Conservation (phyloP, 2,329 filamentous ascomycete species). For the Sordariomycetes sp. region DNA sequence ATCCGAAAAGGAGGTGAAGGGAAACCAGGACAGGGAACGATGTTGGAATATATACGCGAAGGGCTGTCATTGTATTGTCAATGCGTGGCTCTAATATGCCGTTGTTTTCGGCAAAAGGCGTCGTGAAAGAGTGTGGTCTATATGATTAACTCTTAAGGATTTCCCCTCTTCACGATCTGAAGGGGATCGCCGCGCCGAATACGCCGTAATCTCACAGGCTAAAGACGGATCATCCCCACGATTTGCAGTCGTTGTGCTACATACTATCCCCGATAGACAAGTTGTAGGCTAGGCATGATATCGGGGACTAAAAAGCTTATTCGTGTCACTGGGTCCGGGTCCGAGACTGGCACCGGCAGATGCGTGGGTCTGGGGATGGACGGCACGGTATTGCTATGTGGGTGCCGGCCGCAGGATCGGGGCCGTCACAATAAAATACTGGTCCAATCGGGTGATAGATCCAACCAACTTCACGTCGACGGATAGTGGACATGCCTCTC, state of each 20-base stretch:
- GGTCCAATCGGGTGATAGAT: too few relatives aligned
- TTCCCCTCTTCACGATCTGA: neutral
- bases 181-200: neutral
- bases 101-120: neutral
- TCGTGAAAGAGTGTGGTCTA: neutral
- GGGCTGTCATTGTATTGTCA: neutral
- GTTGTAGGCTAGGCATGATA: neutral
- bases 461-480: too few relatives aligned
- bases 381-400: neutral
- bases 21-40: too few relatives aligned
- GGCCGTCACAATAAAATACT: too few relatives aligned
- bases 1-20: neutral
- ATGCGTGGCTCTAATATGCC: neutral
- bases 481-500: too few relatives aligned
- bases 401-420: too few relatives aligned
- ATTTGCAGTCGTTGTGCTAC: neutral
- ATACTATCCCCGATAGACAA: neutral
- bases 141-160: neutral
- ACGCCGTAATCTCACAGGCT: neutral
- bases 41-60: neutral
- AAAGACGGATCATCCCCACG: neutral
- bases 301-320: neutral
- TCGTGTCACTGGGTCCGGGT: neutral
- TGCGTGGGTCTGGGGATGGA: neutral
- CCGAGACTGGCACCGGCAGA: neutral